Base-by-base conservation (phyloP, 2,329 filamentous ascomycete species). In the Alternaria sp. region DNA sequence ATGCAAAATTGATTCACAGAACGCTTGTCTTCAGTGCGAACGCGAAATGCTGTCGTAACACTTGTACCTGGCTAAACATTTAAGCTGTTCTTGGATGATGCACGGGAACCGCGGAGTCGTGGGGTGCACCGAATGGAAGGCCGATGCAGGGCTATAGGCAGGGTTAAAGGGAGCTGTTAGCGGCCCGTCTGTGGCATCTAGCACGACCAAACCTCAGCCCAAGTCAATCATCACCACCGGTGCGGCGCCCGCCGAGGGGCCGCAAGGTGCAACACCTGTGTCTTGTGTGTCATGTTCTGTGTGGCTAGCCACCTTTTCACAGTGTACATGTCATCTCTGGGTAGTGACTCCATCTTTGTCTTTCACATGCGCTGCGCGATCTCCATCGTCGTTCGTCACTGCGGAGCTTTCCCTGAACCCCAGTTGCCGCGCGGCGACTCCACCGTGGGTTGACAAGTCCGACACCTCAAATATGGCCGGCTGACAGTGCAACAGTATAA, bases 341-440 rank as follows among this genome's bases (percentile, higher is more conserved):
- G 40, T 22, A 6, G 10, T 36, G 32, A 43, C 22, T 22, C 36
- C 44, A 44, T 36, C 38, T 14, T 36, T 11, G 46, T 25, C 18
- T 16, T 41, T 34, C 20, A 38, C 22, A 34, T 20, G 25, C 18
- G 28, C 28, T 40, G 25, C 45, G 27, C 18, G 9, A 18, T 25
- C 22, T 34, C 20, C 30, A 27, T 25, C 16, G 7, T 57, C 52
- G 45, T 46, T 52, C 53, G 49, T 40, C 52, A 36, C 59, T 36
- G 28, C 54, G 41, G 43, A 25, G 43, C 60, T 55, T 45, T 34
- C 38, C 46, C 30, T 52, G 50, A 41, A 49, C 30, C 43, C 46
- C 40, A 49, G 54, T 51, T 38, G 64, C 64, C 66, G 58, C 66
- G 66, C 64, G 64, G 59, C 57, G 28, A 53, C 52, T 65, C 54